These are phyloP conservation scores for Tilletia indica DNA, from an alignment of 1,284 basidiomycete species.

Conservation along the genomic window DNA sequence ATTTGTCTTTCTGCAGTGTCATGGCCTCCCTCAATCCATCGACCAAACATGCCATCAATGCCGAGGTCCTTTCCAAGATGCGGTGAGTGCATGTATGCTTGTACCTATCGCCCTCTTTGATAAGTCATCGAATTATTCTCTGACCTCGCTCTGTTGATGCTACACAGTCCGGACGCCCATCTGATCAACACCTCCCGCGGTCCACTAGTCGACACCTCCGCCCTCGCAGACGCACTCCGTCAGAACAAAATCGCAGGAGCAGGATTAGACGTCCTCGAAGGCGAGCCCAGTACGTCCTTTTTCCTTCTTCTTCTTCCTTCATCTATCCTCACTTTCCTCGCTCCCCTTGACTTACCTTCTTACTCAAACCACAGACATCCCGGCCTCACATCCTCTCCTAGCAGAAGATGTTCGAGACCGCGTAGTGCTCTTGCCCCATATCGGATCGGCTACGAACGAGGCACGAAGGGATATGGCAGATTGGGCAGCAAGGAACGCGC, in stretches of 20 bases:
- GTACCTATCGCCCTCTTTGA: not conserved
- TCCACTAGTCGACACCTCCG: slow-evolving; percentile 75
- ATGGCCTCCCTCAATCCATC: slow-evolving; percentile 73
- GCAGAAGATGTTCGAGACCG: slow-evolving; percentile 57
- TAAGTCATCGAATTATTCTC: not conserved
- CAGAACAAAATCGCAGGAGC: slow-evolving; percentile 83
- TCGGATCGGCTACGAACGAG: slow-evolving; percentile 83
- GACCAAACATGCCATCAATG: slow-evolving; percentile 73
- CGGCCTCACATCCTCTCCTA: slow-evolving; percentile 73
- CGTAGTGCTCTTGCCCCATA: slow-evolving; percentile 79
- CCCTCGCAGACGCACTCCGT: slow-evolving; percentile 74
- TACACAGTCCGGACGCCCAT: slow-evolving; percentile 25
- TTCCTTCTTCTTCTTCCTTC: not conserved
- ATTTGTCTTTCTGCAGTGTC: slow-evolving; percentile 56
- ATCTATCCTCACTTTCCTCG: not conserved
- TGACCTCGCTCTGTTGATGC: not conserved
- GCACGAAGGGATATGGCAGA: slow-evolving; percentile 77
- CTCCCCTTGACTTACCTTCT: not conserved
- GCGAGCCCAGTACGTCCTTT: slow-evolving; percentile 66
- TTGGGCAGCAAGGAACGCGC: slow-evolving; percentile 37
- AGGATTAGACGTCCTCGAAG: slow-evolving; percentile 88
- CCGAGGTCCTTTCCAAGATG: slow-evolving; percentile 75
- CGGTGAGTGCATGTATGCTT: slow-evolving; percentile 63
- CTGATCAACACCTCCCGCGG: slow-evolving; percentile 56
- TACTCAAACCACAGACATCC: slow-evolving; percentile 59